These are phyloP conservation scores for Coniochaeta hoffmannii DNA, from an alignment of 2,329 filamentous ascomycete species.

Conservation along the genomic window DNA sequence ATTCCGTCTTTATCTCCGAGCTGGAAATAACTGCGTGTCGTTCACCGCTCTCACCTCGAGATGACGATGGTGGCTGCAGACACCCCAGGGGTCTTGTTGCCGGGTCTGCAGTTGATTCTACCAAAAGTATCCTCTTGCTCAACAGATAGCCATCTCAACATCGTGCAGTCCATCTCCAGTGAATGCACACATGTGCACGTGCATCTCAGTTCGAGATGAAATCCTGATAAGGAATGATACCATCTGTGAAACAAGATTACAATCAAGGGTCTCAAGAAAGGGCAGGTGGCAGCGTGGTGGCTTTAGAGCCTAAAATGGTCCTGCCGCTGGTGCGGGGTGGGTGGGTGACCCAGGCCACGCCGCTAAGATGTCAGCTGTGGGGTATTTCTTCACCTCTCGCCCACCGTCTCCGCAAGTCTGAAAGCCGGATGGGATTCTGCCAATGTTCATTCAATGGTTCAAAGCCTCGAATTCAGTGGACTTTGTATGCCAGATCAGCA, in stretches of 20 bases:
- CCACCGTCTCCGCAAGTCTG: background rate
- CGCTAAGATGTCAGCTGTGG: background rate
- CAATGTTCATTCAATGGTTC: background rate
- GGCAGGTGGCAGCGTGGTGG: constrained; percentile 1
- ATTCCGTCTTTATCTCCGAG: background rate
- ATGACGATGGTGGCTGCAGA: too few species aligned
- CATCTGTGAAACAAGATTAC: background rate
- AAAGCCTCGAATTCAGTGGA: background rate
- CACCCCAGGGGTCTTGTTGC: too few species aligned
- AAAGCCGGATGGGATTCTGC: background rate
- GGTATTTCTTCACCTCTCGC: background rate
- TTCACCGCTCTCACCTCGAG: too few species aligned
- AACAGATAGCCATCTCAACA: too few species aligned
- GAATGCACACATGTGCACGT: too few species aligned
- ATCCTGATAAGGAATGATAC: background rate
- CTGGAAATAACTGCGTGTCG: background rate
- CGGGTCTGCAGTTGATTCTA: too few species aligned
- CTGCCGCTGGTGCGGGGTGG: background rate
- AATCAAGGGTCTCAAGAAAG: background rate
- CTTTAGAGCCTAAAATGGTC: background rate
- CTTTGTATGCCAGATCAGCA: background rate
- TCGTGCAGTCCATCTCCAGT: too few species aligned
- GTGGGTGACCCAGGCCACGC: background rate
- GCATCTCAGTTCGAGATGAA: too few species aligned
- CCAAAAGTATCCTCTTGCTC: too few species aligned